A percentile compares a stretch with the other conserved stretches of the same genome.
Evolutionary conservation across 805 yeast species (phyloP).

Genomic region (Starmerella potacharoeniae): DNA sequence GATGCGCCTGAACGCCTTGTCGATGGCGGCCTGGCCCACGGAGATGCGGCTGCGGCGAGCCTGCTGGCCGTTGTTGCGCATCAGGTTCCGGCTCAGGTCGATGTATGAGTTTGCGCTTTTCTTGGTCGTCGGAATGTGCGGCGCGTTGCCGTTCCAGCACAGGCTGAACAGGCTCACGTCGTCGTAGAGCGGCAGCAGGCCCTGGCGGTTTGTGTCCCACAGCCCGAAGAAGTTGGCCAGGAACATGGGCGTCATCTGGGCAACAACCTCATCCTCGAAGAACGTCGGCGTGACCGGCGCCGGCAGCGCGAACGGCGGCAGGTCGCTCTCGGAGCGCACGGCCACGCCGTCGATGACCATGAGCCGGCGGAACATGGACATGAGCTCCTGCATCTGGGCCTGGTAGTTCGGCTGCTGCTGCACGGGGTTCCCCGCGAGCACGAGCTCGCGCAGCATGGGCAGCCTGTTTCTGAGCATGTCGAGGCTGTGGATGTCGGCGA

Average conservation of each 20-base stretch:
- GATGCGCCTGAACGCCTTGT: constrained; percentile 46
- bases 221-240: constrained; percentile 59
- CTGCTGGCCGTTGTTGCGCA: constrained; percentile 42
- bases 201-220: constrained; percentile 73
- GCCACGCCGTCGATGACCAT: constrained; percentile 65
- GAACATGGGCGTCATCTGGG: constrained; percentile 62
- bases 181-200: constrained; percentile 62
- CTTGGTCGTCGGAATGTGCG: constrained; percentile 31
- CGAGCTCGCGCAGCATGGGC: constrained; percentile 57
- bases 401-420: constrained; percentile 38
- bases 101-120: neutral
- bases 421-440: constrained; percentile 71
- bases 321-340: constrained; percentile 60
- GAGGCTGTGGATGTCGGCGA: constrained; percentile 45
- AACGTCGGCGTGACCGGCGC: constrained; percentile 47
- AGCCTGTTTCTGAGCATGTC: constrained; percentile 74
- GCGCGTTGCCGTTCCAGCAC: constrained; percentile 62
- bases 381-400: constrained; percentile 38
- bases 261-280: constrained; percentile 67
- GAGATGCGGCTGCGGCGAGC: constrained; percentile 46
- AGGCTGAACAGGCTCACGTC: constrained; percentile 75
- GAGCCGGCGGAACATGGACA: constrained; percentile 68
- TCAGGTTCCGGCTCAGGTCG: constrained; percentile 38
- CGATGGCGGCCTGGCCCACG: constrained; percentile 58
- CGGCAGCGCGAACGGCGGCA: constrained; percentile 30